Evolutionary conservation across 495 filamentous ascomycete species (phyloP).

Genomic region (Penicillium pulvis): DNA sequence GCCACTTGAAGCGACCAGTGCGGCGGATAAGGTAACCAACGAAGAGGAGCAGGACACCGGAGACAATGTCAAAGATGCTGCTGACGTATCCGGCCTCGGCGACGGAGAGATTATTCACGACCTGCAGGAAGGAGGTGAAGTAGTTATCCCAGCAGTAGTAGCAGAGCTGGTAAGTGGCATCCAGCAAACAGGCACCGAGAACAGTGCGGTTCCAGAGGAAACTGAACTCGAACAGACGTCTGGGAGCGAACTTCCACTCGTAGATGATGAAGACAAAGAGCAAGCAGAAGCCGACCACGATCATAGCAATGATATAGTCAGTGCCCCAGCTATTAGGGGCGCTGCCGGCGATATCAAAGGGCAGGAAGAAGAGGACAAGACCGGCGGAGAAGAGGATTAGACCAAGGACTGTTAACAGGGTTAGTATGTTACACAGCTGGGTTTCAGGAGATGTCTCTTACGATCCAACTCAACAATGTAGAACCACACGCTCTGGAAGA

Average conservation of each 20-base stretch:
- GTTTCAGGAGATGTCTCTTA: constrained; percentile 18
- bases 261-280: constrained; percentile 55
- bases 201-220: constrained; percentile 63
- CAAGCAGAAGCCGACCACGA: constrained; percentile 56
- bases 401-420: constrained; percentile 29
- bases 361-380: constrained; percentile 60
- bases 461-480: constrained; percentile 60
- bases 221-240: constrained; percentile 54
- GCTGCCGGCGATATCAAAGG: constrained; percentile 52
- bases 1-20: constrained; percentile 55
- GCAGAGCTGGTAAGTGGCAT: constrained; percentile 57
- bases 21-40: constrained; percentile 53
- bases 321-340: constrained; percentile 49
- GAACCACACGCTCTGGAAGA: constrained; percentile 43
- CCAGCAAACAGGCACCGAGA: constrained; percentile 58
- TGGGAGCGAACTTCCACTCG: constrained; percentile 55
- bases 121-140: constrained; percentile 73
- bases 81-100: constrained; percentile 53
- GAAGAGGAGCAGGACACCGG: constrained; percentile 45
- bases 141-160: constrained; percentile 41
- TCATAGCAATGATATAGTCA: constrained; percentile 52
- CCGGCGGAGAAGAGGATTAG: constrained; percentile 58
- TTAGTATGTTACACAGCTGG: neutral
- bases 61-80: constrained; percentile 51
- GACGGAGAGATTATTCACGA: constrained; percentile 63